A percentile compares a stretch with the other conserved stretches of the same genome.
phyloP scores from a whole-genome alignment of 2,329 filamentous ascomycete genomes.

The Aotearoamyces nothofagi region DNA sequence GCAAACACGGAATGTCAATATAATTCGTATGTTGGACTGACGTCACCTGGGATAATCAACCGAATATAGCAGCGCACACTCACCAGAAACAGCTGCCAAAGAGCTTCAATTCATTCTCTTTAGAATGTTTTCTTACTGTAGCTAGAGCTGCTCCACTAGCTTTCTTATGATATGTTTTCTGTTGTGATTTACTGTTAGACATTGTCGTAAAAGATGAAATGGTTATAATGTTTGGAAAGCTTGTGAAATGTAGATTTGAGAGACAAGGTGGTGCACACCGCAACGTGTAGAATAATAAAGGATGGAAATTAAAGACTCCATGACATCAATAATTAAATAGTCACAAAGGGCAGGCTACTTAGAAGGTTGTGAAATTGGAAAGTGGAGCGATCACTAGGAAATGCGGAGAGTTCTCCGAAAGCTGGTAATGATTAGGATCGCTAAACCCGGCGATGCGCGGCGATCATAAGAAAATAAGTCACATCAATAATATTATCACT shows the following conservation, averaged over 20 bases:
- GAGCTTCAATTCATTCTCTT: conserved; percentile 57
- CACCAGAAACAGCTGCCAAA: conserved; percentile 79
- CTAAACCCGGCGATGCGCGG: too few species aligned
- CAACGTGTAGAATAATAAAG: too few species aligned
- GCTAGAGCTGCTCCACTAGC: conserved; percentile 54
- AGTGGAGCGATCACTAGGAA: too few species aligned
- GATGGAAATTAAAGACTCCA: too few species aligned
- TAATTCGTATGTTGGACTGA: conserved; percentile 5
- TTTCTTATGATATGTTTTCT: conserved; percentile 58
- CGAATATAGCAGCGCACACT: conserved; percentile 17
- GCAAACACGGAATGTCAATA: conserved; percentile 4
- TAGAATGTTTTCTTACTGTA: conserved; percentile 56
- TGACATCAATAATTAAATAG: too few species aligned
- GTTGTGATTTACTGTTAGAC: conserved; percentile 21
- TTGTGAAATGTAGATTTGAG: too few species aligned
- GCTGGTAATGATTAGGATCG: too few species aligned
- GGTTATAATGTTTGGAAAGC: too few species aligned
- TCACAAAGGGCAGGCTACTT: too few species aligned
- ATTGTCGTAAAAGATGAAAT: conserved; percentile 26
- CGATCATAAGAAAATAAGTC: conserved; percentile 8
- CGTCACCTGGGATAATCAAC: conserved; percentile 4
- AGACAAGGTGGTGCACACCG: too few species aligned
- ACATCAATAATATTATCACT: conserved; percentile 19
- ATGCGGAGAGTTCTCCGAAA: too few species aligned
- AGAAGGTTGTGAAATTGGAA: too few species aligned